These are phyloP conservation scores for Rhodomyrtus tomentosa DNA, from an alignment of 345 rosid genomes.

Conservation along the genomic window DNA sequence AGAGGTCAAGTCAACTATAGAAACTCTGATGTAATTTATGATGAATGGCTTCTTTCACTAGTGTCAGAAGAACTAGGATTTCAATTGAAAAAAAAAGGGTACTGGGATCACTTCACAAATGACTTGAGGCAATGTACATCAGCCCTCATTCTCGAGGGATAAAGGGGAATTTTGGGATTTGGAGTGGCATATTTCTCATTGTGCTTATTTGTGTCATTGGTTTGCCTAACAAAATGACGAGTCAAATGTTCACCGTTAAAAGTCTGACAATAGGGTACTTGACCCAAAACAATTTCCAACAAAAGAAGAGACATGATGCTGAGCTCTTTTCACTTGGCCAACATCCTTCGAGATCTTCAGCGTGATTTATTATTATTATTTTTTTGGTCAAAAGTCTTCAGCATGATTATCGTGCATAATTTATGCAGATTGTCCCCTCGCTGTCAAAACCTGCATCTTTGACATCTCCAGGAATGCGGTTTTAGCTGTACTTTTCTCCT, in stretches of 20 bases:
- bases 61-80: background rate
- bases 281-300: background rate
- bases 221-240: background rate
- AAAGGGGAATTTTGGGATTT: background rate
- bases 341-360: background rate
- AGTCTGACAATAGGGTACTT: background rate
- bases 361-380: too few relatives aligned
- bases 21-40: background rate
- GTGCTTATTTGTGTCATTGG: background rate
- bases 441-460: background rate
- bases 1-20: background rate
- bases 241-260: background rate
- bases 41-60: background rate
- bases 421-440: background rate
- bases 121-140: background rate
- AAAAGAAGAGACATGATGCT: background rate
- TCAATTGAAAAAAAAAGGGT: background rate
- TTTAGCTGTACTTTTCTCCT: background rate
- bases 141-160: background rate
- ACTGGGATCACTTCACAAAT: background rate
- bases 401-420: background rate
- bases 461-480: background rate
- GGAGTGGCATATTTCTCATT: background rate
- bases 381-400: too few relatives aligned
- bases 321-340: background rate